A percentile compares a stretch with the other conserved stretches of the same genome.
These are phyloP conservation scores for Colletotrichum higginsianum DNA, from an alignment of 2,329 filamentous ascomycete species.

Conservation along the genomic window DNA sequence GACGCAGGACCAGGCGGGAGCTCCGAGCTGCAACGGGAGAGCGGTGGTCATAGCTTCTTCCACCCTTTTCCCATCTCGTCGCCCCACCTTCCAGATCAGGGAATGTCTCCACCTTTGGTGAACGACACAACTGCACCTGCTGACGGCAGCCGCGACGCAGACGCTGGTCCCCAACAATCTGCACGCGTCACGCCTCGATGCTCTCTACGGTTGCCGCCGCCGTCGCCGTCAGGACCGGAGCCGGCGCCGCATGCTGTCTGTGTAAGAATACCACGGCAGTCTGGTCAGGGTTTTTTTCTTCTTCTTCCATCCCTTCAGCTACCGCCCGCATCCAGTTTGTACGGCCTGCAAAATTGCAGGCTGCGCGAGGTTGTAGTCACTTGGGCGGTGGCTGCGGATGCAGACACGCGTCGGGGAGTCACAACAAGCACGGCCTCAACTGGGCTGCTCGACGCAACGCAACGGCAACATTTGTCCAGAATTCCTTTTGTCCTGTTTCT, in stretches of 20 bases:
- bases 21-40: slow-evolving; percentile 19
- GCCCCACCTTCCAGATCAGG: slow-evolving; percentile 40
- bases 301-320: too few relatives aligned
- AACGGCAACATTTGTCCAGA: too few relatives aligned
- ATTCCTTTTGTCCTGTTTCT: too few relatives aligned
- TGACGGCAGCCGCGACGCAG: slow-evolving; percentile 16
- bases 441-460: neutral
- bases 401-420: neutral
- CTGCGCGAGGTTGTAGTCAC: neutral
- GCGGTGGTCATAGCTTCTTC: slow-evolving; percentile 36
- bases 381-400: neutral
- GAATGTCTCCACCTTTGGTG: slow-evolving; percentile 3
- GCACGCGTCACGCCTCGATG: slow-evolving; percentile 3
- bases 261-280: too few relatives aligned
- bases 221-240: too few relatives aligned
- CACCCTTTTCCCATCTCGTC: neutral
- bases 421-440: neutral
- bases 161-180: too few relatives aligned
- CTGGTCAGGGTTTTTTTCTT: too few relatives aligned
- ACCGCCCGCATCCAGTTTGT: neutral
- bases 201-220: neutral
- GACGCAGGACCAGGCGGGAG: slow-evolving; percentile 3
- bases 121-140: slow-evolving; percentile 5
- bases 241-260: too few relatives aligned
- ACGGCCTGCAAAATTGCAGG: too few relatives aligned